These are phyloP conservation scores for Hypoxylon rubiginosum DNA, from an alignment of 2,329 filamentous ascomycete genomes.

Conservation along the genomic window DNA sequence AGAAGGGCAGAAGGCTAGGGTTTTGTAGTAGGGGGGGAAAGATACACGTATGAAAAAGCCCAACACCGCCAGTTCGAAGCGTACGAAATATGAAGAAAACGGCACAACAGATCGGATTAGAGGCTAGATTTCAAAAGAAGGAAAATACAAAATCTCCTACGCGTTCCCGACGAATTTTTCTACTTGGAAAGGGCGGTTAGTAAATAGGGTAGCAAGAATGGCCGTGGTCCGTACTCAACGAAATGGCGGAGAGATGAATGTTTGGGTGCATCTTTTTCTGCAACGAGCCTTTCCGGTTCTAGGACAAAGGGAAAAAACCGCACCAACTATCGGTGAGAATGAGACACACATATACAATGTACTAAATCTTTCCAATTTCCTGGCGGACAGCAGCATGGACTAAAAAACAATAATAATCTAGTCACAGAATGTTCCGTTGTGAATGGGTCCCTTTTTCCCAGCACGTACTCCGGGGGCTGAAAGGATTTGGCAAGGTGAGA, in stretches of 20 bases:
- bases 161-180: constrained; percentile 33
- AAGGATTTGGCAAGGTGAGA: constrained; percentile 42
- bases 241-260: constrained; percentile 48
- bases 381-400: constrained; percentile 40
- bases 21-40: constrained; percentile 4
- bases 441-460: constrained; percentile 42
- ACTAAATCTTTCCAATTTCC: constrained; percentile 26
- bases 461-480: constrained; percentile 36
- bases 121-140: constrained; percentile 38
- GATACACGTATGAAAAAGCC: constrained; percentile 20
- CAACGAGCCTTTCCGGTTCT: constrained; percentile 52
- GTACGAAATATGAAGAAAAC: constrained; percentile 37
- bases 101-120: constrained; percentile 32
- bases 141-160: constrained; percentile 35
- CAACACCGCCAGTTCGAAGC: constrained; percentile 47
- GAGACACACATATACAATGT: constrained; percentile 50
- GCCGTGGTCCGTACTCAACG: constrained; percentile 44
- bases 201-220: constrained; percentile 40
- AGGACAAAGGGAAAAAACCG: constrained; percentile 47
- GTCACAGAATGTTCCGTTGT: constrained; percentile 37
- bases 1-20: constrained; percentile 7
- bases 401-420: constrained; percentile 25
- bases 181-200: constrained; percentile 42
- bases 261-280: constrained; percentile 48
- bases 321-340: constrained; percentile 55